phyloP scores from a whole-genome alignment of 345 rosid genomes.

The Salix koriyanagi region DNA sequence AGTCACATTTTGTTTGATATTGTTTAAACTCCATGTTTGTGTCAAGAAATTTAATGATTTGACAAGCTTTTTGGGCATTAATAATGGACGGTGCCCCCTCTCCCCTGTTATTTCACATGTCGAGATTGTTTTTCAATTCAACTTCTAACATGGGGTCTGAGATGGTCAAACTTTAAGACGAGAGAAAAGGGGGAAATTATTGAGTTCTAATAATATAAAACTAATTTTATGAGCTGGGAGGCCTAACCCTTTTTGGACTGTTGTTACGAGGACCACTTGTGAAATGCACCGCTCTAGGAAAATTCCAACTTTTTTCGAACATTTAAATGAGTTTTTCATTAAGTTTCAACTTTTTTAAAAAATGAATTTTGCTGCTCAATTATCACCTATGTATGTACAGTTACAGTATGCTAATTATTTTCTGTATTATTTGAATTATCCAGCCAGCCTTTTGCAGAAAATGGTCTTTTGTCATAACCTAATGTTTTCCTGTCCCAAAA shows the following conservation, averaged over 20 bases:
- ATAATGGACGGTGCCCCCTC: too few species aligned
- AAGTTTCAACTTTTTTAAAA: too few species aligned
- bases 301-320: background rate
- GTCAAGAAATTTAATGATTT: too few species aligned
- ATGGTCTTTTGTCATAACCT: background rate
- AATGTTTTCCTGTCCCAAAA: background rate
- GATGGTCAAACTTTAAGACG: background rate
- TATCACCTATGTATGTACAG: too few species aligned
- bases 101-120: too few species aligned
- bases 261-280: background rate
- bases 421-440: too few species aligned
- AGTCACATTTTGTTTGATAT: too few species aligned
- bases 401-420: too few species aligned
- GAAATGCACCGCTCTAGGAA: background rate
- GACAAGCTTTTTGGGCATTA: too few species aligned
- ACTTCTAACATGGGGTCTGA: background rate
- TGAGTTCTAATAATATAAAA: background rate
- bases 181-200: background rate
- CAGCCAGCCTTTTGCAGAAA: background rate
- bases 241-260: background rate
- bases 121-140: background rate
- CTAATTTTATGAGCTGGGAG: slow-evolving; percentile 5
- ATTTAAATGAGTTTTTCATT: too few species aligned
- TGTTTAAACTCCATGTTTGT: too few species aligned
- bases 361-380: too few species aligned